Percentiles rank a stretch among this genome's conserved stretches.
phyloP scores from a whole-genome alignment of 2,329 filamentous ascomycete species.

The Clarireedia hainanense region DNA sequence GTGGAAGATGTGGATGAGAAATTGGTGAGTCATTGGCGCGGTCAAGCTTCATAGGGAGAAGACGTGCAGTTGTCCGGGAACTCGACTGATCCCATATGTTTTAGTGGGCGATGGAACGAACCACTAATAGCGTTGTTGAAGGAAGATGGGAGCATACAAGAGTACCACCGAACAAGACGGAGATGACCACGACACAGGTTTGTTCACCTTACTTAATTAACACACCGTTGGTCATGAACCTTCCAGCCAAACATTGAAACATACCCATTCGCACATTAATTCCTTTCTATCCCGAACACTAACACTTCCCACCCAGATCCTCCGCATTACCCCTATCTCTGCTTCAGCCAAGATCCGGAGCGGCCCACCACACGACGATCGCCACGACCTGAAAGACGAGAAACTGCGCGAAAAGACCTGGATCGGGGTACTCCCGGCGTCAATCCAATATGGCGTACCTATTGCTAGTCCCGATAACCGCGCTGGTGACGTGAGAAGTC shows the following conservation, averaged over 20 bases:
- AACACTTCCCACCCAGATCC: slow-evolving; percentile 39
- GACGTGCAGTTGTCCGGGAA: neutral
- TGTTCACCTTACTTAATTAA: neutral
- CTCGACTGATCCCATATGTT: neutral
- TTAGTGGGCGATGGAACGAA: slow-evolving; percentile 63
- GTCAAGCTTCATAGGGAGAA: neutral
- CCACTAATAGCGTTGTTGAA: slow-evolving; percentile 67
- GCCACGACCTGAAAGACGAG: slow-evolving; percentile 38
- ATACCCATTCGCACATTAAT: neutral
- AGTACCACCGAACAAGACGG: slow-evolving; percentile 61
- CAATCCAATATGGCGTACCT: slow-evolving; percentile 46
- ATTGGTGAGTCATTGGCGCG: slow-evolving; percentile 28
- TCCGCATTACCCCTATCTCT: slow-evolving; percentile 59
- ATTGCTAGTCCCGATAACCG: slow-evolving; percentile 17
- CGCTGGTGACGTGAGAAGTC: slow-evolving; percentile 27
- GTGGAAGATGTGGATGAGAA: slow-evolving; percentile 65
- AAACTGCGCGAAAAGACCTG: slow-evolving; percentile 38
- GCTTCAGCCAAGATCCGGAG: slow-evolving; percentile 70
- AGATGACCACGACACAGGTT: slow-evolving; percentile 60
- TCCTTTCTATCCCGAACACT: neutral
- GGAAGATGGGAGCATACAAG: slow-evolving; percentile 62
- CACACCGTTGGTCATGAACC: neutral
- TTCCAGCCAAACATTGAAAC: neutral
- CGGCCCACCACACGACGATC: slow-evolving; percentile 53
- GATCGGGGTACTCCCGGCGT: slow-evolving; percentile 55